These are phyloP conservation scores for Pinus tabuliformis DNA, from an alignment of 75 land plant species.

Conservation along the genomic window DNA sequence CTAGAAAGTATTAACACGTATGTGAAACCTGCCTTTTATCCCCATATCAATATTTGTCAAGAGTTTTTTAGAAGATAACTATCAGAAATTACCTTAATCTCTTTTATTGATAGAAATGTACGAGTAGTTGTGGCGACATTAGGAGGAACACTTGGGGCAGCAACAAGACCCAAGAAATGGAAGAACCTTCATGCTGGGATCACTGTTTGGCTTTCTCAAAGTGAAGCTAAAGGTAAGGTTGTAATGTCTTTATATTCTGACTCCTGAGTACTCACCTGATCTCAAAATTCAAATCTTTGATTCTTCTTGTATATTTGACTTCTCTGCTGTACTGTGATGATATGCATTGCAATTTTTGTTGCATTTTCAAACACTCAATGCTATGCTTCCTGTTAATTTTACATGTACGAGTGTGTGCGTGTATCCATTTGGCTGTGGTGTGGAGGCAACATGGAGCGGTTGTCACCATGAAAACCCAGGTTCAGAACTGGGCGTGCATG, in stretches of 20 bases:
- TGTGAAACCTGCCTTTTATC: neutral
- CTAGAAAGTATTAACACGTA: slow-evolving; percentile 81
- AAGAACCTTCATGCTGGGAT: slow-evolving; percentile 80
- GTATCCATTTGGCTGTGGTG: too few relatives aligned
- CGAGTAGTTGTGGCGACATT: slow-evolving; percentile 80
- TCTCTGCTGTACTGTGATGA: neutral
- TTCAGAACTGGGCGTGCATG: too few relatives aligned
- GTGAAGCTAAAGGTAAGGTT: slow-evolving; percentile 57
- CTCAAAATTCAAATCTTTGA: neutral
- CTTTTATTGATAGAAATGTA: slow-evolving; percentile 51
- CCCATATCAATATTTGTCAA: neutral
- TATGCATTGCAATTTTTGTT: neutral
- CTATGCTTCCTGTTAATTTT: neutral
- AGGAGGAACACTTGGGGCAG: slow-evolving; percentile 82
- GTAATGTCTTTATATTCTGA: slow-evolving; percentile 12
- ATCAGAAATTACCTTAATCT: neutral
- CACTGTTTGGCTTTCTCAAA: slow-evolving; percentile 78
- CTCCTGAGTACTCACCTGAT: neutral
- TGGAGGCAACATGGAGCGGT: too few relatives aligned
- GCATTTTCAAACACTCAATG: neutral
- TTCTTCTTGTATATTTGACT: neutral
- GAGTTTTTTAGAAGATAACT: neutral
- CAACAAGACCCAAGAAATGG: slow-evolving; percentile 67
- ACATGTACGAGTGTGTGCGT: too few relatives aligned
- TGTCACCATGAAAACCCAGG: too few relatives aligned